A percentile compares a stretch with the other conserved stretches of the same genome.
Evolutionary conservation across 2,329 filamentous ascomycete genomes (phyloP).

Genomic region (Fusarium miscanthi): DNA sequence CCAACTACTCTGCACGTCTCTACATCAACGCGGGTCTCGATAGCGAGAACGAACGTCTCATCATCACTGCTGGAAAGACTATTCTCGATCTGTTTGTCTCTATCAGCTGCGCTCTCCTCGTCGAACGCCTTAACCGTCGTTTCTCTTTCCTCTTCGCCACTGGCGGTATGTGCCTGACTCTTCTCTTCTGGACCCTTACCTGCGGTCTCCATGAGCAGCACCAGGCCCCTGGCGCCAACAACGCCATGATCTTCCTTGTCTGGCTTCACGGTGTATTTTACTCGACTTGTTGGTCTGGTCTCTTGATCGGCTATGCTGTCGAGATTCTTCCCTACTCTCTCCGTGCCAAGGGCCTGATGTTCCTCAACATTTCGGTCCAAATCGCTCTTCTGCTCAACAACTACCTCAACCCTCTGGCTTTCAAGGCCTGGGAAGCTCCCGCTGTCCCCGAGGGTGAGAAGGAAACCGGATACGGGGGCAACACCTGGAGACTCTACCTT

Average conservation of each 20-base stretch:
- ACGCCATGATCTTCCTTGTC: constrained; percentile 67
- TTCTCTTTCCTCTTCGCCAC: constrained; percentile 64
- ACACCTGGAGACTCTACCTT: constrained; percentile 73
- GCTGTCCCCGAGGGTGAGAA: background rate
- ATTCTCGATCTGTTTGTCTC: constrained; percentile 70
- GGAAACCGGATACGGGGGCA: constrained; percentile 62
- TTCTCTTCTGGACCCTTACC: constrained; percentile 63
- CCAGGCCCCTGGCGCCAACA: constrained; percentile 54
- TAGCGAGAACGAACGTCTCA: constrained; percentile 65
- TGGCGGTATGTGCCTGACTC: constrained; percentile 60
- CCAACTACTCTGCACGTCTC: constrained; percentile 73
- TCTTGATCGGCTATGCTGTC: constrained; percentile 67
- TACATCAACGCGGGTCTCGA: constrained; percentile 70
- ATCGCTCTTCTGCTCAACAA: constrained; percentile 70
- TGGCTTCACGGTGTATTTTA: constrained; percentile 71
- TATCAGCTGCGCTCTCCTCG: constrained; percentile 61
- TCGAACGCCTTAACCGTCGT: constrained; percentile 63
- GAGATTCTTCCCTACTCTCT: constrained; percentile 69
- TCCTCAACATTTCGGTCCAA: constrained; percentile 73
- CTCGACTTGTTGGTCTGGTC: constrained; percentile 68
- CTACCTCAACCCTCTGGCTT: constrained; percentile 50
- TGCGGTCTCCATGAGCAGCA: constrained; percentile 65
- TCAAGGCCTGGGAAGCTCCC: background rate
- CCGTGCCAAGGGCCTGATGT: constrained; percentile 69
- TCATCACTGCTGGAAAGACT: constrained; percentile 66